Evolutionary conservation across 257 asterid genomes (phyloP).

Genomic region (Mitragyna speciosa): DNA sequence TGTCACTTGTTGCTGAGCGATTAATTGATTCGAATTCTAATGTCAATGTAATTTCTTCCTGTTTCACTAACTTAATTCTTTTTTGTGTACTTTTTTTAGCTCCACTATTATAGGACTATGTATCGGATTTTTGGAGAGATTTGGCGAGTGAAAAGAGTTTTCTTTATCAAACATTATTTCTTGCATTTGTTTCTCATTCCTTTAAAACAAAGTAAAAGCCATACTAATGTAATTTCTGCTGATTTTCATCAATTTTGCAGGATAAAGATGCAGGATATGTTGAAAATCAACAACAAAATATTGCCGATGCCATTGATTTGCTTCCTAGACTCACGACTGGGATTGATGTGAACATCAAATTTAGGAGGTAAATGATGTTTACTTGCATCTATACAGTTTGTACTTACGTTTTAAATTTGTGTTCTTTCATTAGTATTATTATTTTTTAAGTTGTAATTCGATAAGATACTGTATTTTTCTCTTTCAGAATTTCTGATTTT

Average conservation of each 20-base stretch:
- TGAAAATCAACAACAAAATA: conserved; percentile 88
- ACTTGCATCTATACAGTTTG: conserved; percentile 20
- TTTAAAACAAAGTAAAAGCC: neutral
- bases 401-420: neutral
- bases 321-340: conserved; percentile 98
- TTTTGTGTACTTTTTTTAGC: conserved; percentile 13
- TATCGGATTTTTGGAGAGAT: neutral
- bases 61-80: conserved; percentile 6
- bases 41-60: conserved; percentile 42
- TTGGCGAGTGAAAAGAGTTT: neutral
- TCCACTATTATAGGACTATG: neutral
- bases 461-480: conserved; percentile 19
- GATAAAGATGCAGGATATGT: conserved; percentile 71
- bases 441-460: conserved; percentile 13
- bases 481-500: conserved; percentile 83
- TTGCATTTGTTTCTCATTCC: neutral
- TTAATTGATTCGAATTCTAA: conserved; percentile 74
- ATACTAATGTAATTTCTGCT: conserved; percentile 21
- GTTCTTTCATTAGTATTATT: neutral
- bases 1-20: conserved; percentile 85
- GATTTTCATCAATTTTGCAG: conserved; percentile 42
- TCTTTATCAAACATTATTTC: neutral
- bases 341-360: conserved; percentile 88
- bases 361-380: conserved; percentile 54
- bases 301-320: conserved; percentile 89